Evolutionary conservation across 2,329 filamentous ascomycete species (phyloP).

Genomic region (Cytospora paraplurivora): DNA sequence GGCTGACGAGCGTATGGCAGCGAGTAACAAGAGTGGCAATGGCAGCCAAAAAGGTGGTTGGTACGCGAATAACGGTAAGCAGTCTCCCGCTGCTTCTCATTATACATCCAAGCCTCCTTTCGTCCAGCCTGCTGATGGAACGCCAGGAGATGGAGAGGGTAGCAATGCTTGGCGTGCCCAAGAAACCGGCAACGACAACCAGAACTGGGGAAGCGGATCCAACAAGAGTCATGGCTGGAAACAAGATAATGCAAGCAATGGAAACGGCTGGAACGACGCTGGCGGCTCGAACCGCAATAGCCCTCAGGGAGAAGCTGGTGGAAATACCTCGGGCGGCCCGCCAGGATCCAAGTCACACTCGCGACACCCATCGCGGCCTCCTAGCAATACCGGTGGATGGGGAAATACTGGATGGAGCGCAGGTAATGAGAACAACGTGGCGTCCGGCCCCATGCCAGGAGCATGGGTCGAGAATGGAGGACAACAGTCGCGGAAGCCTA

Average conservation of each 20-base stretch:
- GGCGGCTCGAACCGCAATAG: neutral
- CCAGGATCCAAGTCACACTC: constrained; percentile 11
- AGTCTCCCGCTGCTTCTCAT: neutral
- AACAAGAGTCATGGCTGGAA: neutral
- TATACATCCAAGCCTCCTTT: neutral
- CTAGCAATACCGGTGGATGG: constrained; percentile 14
- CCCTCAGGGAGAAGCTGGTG: neutral
- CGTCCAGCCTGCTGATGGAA: neutral
- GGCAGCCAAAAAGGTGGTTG: constrained; percentile 15
- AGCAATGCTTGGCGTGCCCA: neutral
- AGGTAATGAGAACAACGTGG: constrained; percentile 2
- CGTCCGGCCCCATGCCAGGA: constrained; percentile 10
- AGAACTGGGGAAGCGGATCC: constrained; percentile 15
- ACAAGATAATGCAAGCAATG: neutral
- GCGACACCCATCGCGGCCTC: neutral
- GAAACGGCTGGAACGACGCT: constrained; percentile 3
- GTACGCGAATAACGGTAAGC: neutral
- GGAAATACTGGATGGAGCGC: neutral
- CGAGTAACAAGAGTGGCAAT: constrained; percentile 11
- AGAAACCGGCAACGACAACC: constrained; percentile 9
- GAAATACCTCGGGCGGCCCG: constrained; percentile 12
- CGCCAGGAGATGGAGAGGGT: neutral
- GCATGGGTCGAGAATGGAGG: constrained; percentile 12
- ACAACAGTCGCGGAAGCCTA: neutral
- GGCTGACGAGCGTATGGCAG: constrained; percentile 10